phyloP scores from a whole-genome alignment of 2,329 filamentous ascomycete genomes.

The Ceratocystis papillata region DNA sequence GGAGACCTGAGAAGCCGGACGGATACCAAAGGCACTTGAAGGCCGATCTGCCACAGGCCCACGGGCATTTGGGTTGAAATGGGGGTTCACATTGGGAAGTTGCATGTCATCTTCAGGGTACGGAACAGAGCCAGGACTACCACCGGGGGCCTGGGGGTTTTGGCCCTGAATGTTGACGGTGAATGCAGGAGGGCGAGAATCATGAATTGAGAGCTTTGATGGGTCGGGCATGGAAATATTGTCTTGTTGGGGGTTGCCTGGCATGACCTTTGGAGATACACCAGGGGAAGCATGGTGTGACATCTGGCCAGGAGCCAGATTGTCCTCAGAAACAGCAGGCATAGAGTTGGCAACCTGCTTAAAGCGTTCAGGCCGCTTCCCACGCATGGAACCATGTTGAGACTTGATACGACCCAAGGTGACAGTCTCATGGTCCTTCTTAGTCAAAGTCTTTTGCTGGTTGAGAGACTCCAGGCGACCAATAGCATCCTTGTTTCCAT shows the following conservation, averaged over 20 bases:
- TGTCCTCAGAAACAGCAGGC: slow-evolving; percentile 41
- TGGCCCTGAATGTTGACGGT: slow-evolving; percentile 39
- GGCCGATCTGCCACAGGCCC: slow-evolving; percentile 41
- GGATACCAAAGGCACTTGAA: slow-evolving; percentile 45
- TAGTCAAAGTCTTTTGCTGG: slow-evolving; percentile 72
- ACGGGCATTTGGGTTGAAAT: slow-evolving; percentile 40
- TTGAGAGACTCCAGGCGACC: slow-evolving; percentile 73
- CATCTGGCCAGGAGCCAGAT: slow-evolving; percentile 25
- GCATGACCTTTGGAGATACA: slow-evolving; percentile 25
- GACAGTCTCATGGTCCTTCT: slow-evolving; percentile 84
- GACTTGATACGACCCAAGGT: slow-evolving; percentile 81
- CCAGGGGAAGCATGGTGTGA: slow-evolving; percentile 25
- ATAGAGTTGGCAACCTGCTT: slow-evolving; percentile 33
- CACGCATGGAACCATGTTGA: slow-evolving; percentile 58
- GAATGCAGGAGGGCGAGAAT: slow-evolving; percentile 41
- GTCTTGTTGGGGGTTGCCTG: slow-evolving; percentile 25
- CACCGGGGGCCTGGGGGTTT: slow-evolving; percentile 23
- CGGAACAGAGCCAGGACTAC: slow-evolving; percentile 38
- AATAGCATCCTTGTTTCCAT: slow-evolving; percentile 82
- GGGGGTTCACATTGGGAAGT: slow-evolving; percentile 32
- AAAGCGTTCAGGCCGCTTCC: slow-evolving; percentile 46
- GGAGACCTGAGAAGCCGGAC: slow-evolving; percentile 32
- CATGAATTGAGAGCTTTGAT: slow-evolving; percentile 25
- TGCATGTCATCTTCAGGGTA: slow-evolving; percentile 45
- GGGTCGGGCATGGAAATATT: slow-evolving; percentile 34